These are phyloP conservation scores for Remersonia thermophila DNA, from an alignment of 2,329 filamentous ascomycete species.

Conservation along the genomic window DNA sequence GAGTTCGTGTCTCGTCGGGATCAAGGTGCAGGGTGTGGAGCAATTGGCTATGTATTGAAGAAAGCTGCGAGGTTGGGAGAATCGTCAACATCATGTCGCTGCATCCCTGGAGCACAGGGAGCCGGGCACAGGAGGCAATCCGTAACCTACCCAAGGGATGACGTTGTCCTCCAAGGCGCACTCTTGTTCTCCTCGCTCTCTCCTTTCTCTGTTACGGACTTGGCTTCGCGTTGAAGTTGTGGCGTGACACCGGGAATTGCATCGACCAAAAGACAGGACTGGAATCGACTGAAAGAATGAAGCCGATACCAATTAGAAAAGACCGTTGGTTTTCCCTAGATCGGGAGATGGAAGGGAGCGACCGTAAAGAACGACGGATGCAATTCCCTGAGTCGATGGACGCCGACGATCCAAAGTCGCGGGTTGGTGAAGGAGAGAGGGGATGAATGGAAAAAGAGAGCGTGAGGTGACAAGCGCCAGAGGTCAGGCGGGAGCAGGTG, in stretches of 20 bases:
- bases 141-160: conserved; percentile 13
- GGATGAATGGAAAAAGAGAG: conserved; percentile 16
- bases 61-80: conserved; percentile 4
- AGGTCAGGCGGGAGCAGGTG: too few relatives aligned
- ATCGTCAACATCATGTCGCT: conserved; percentile 5
- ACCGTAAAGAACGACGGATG: conserved; percentile 29
- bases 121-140: too few relatives aligned
- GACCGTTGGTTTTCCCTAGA: conserved; percentile 3
- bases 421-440: conserved; percentile 17
- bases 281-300: conserved; percentile 36
- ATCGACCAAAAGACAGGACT: conserved; percentile 32
- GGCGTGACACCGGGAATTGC: conserved; percentile 10
- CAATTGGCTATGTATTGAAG: conserved; percentile 2
- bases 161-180: conserved; percentile 1
- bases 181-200: too few relatives aligned
- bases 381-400: conserved; percentile 12
- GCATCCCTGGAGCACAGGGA: background rate
- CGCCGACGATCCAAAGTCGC: conserved; percentile 12
- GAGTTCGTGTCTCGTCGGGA: too few relatives aligned
- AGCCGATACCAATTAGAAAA: conserved; percentile 26
- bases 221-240: background rate
- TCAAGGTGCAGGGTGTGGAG: too few relatives aligned
- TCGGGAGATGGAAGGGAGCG: conserved; percentile 19
- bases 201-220: background rate
- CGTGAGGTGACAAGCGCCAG: conserved; percentile 10